A percentile compares a stretch with the other conserved stretches of the same genome.
These are phyloP conservation scores for Calophaca sinica DNA, from an alignment of 306 rosid species.

Conservation along the genomic window DNA sequence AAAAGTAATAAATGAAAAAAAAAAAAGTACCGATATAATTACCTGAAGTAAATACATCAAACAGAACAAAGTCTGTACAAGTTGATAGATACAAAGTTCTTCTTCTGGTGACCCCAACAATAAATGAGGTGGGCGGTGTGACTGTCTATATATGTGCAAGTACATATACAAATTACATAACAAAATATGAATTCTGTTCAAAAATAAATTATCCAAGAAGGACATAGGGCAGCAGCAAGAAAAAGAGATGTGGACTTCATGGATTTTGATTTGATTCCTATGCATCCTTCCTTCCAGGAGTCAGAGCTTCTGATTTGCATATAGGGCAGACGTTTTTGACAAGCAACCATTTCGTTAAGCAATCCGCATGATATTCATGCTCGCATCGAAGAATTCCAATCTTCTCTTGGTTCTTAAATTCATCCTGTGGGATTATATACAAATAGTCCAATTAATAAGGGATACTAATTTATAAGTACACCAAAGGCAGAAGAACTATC, in stretches of 20 bases:
- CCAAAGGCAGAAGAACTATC: constrained; percentile 2
- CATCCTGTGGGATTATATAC: constrained; percentile 62
- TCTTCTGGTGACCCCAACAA: constrained; percentile 52
- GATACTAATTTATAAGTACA: constrained; percentile 20
- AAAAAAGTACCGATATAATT: constrained; percentile 40
- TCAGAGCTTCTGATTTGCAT: constrained; percentile 94
- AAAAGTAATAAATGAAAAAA: constrained; percentile 32
- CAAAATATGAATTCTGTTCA: constrained; percentile 52
- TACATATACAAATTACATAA: constrained; percentile 64
- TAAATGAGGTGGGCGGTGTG: constrained; percentile 60
- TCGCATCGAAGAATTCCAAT: constrained; percentile 83
- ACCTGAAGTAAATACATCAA: constrained; percentile 46
- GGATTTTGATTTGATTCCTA: constrained; percentile 34
- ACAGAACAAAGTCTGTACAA: constrained; percentile 71
- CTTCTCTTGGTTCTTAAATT: constrained; percentile 71
- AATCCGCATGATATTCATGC: constrained; percentile 85
- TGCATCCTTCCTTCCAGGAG: constrained; percentile 47
- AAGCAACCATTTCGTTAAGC: constrained; percentile 86
- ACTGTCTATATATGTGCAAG: constrained; percentile 65
- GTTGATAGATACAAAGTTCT: constrained; percentile 71
- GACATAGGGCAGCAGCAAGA: constrained; percentile 28
- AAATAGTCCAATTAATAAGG: constrained; percentile 16
- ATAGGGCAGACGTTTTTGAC: constrained; percentile 91
- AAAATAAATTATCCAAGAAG: constrained; percentile 48
- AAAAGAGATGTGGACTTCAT: constrained; percentile 31